Conservation (phyloP, 2,329 filamentous ascomycete species). For the Helotiales sp. region DNA sequence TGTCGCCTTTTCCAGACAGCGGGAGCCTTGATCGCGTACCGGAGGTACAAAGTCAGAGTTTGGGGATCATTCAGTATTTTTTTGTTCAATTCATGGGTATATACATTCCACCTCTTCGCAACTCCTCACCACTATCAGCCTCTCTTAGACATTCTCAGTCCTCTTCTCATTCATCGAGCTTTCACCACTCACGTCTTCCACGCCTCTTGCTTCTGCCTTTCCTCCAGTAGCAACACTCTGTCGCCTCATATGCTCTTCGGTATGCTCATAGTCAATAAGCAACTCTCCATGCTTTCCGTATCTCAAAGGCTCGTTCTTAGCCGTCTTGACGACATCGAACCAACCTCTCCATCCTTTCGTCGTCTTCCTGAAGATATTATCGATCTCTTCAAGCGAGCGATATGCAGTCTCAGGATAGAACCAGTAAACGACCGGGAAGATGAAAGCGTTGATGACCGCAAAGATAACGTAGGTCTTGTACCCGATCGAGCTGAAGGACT, state of each 20-base stretch:
- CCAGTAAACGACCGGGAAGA: conserved; percentile 49
- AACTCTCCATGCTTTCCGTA: conserved; percentile 62
- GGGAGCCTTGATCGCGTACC: no score
- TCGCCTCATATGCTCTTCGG: conserved; percentile 22
- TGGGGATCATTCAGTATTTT: neutral
- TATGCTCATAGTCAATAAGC: conserved; percentile 39
- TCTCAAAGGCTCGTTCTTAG: conserved; percentile 50
- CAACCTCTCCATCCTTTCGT: conserved; percentile 34
- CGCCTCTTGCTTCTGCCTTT: neutral
- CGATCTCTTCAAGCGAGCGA: conserved; percentile 66
- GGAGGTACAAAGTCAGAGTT: no score
- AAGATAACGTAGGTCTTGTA: conserved; percentile 68
- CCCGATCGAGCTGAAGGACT: conserved; percentile 49
- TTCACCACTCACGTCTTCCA: neutral
- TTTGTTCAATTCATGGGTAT: neutral
- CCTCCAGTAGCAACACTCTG: conserved; percentile 6
- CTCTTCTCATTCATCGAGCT: conserved; percentile 14
- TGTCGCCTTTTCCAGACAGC: no score
- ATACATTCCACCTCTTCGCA: neutral
- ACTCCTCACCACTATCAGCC: neutral
- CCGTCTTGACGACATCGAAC: conserved; percentile 44
- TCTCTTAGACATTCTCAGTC: neutral
- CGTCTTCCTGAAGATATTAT: conserved; percentile 61
- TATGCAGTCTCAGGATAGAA: conserved; percentile 67
- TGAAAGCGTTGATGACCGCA: conserved; percentile 41